A percentile compares a stretch with the other conserved stretches of the same genome.
These are phyloP conservation scores for Zoysia matrella DNA, from an alignment of 202 grass and related monocot species.

Conservation along the genomic window DNA sequence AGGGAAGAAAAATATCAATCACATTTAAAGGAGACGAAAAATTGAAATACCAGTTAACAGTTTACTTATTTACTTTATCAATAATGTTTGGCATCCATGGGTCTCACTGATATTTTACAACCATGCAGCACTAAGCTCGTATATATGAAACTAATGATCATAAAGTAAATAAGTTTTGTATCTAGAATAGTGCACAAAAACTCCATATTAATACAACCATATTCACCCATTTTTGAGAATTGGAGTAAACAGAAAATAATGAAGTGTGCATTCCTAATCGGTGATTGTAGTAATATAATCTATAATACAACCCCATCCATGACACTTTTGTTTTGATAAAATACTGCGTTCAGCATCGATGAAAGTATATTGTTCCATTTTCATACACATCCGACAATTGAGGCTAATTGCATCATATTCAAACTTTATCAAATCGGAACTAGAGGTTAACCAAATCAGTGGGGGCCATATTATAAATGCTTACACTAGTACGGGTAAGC, in stretches of 20 bases:
- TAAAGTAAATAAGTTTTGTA: neutral
- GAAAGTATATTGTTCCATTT: conserved; percentile 18
- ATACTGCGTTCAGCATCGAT: neutral
- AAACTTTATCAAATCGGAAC: neutral
- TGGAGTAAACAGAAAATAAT: too few species aligned
- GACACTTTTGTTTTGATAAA: too few species aligned
- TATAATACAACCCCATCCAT: neutral
- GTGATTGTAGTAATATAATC: neutral
- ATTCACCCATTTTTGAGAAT: neutral
- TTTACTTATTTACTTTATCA: neutral
- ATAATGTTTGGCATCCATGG: conserved; percentile 3
- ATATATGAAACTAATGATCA: conserved; percentile 23
- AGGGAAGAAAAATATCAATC: too few species aligned
- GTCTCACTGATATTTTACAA: neutral
- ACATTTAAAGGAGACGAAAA: too few species aligned
- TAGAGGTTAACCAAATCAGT: conserved; percentile 4
- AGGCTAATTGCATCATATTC: neutral
- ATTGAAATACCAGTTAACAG: too few species aligned
- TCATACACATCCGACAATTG: neutral
- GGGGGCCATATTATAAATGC: neutral
- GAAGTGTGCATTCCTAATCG: too few species aligned
- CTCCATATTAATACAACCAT: conserved; percentile 21
- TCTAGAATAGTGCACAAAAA: neutral
- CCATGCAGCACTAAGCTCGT: neutral
- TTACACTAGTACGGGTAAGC: neutral